Evolutionary conservation across 805 yeast genomes (phyloP).

Genomic region (Tetrapisispora pingtungensis): DNA sequence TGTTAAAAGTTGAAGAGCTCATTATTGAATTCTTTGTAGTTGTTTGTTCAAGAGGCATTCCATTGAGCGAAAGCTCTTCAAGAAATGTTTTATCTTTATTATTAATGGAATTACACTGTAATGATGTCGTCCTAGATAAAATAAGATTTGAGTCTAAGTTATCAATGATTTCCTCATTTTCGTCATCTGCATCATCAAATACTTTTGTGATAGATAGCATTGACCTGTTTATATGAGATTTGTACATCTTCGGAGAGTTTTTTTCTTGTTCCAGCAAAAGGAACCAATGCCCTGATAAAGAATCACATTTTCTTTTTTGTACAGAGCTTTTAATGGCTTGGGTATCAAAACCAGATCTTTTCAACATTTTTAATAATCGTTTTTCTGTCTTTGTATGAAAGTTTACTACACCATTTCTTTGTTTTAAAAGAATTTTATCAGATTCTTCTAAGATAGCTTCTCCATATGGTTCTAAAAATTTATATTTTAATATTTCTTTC

Average conservation of each 20-base stretch:
- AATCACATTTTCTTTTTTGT: constrained; percentile 50
- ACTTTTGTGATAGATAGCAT: constrained; percentile 26
- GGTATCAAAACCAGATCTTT: constrained; percentile 53
- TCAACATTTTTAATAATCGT: constrained; percentile 47
- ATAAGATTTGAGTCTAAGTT: constrained; percentile 1
- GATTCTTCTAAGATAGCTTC: constrained; percentile 32
- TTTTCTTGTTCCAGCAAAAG: constrained; percentile 44
- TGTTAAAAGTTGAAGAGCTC: constrained; percentile 1
- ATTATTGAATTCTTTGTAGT: background rate
- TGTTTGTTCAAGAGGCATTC: background rate
- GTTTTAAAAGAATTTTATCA: constrained; percentile 29
- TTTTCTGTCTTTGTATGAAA: constrained; percentile 56
- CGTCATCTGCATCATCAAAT: constrained; percentile 12
- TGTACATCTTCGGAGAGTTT: constrained; percentile 18
- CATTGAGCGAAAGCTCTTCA: background rate
- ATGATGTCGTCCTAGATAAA: constrained; percentile 2
- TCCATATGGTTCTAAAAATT: constrained; percentile 41
- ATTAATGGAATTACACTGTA: background rate
- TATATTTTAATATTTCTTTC: constrained; percentile 40
- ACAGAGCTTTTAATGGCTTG: constrained; percentile 52
- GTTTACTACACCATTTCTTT: constrained; percentile 31
- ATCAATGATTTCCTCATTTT: constrained; percentile 2
- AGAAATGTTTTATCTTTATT: background rate
- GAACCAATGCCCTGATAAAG: constrained; percentile 68
- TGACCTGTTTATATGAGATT: constrained; percentile 30